phyloP scores from a whole-genome alignment of 1,284 basidiomycete genomes.

The Cryptococcus sp. region DNA sequence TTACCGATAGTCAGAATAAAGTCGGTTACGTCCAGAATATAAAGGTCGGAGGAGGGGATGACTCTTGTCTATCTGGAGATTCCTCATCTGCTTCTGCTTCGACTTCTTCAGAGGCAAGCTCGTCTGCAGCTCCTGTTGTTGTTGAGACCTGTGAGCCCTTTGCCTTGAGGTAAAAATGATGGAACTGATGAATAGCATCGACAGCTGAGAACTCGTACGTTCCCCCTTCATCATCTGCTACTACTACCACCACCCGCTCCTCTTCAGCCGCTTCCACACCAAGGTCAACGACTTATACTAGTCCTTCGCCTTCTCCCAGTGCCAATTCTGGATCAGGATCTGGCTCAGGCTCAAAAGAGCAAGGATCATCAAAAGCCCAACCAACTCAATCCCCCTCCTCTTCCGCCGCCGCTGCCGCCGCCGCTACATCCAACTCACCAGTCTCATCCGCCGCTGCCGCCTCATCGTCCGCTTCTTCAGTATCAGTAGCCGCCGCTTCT shows the following conservation, averaged over 20 bases:
- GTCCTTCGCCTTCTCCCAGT: slow-evolving; percentile 1
- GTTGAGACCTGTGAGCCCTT: too few species aligned
- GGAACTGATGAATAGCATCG: not conserved
- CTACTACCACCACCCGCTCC: not conserved
- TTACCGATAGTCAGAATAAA: slow-evolving; percentile 33
- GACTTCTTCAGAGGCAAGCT: not conserved
- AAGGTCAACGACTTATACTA: not conserved
- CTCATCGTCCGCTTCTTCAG: not conserved
- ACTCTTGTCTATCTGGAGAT: slow-evolving; percentile 22
- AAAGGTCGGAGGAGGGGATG: slow-evolving; percentile 26
- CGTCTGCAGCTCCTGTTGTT: not conserved
- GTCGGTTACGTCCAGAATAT: slow-evolving; percentile 44
- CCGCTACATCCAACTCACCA: slow-evolving; percentile 16
- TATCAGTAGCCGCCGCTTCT: not conserved
- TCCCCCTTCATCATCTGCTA: not conserved
- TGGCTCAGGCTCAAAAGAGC: slow-evolving; percentile 4
- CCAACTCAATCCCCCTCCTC: slow-evolving; percentile 1
- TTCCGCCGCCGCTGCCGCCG: slow-evolving; percentile 5
- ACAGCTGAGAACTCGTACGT: not conserved
- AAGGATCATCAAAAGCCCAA: not conserved
- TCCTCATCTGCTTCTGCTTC: not conserved
- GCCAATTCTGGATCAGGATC: not conserved
- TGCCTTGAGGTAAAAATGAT: not conserved
- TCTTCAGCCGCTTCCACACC: not conserved
- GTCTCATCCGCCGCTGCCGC: not conserved